Evolutionary conservation across 140 eudicot species (phyloP), one percentile per base, ranked within the genome.

Genomic region (Senecio squalidus): DNA sequence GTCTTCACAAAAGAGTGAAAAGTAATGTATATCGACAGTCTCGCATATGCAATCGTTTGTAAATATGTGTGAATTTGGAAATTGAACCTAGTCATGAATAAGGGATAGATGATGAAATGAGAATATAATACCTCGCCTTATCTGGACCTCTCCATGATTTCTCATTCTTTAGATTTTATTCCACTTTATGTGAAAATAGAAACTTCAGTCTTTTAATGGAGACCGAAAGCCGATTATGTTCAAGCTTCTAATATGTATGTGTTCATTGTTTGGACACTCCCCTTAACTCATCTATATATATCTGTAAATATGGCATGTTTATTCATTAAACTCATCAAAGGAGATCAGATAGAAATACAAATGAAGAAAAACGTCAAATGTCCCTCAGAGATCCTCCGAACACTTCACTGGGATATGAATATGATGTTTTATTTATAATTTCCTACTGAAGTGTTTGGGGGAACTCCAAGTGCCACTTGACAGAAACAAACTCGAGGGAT

Each of bases 381-480:
- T n/a, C n/a, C n/a, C n/a, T 63, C 5, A 21, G 59, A 48, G 38
- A n/a, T 60, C 59, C 59, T 63, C 6, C 23, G n/a, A 64, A 24
- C 43, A 64, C 53, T 64, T 64, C 70, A 64, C 26, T 38, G 53
- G 52, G 53, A 51, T n/a, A n/a, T n/a, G n/a, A n/a, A n/a, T n/a
- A n/a, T n/a, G n/a, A n/a, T 49, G 62, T 24, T 7, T 24, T 25
- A 16, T 36, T n/a, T n/a, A n/a, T n/a, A n/a, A n/a, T n/a, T n/a
- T n/a, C n/a, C n/a, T n/a, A n/a, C n/a, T n/a, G n/a, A n/a, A n/a
- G n/a, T n/a, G n/a, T n/a, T n/a, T n/a, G n/a, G n/a, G n/a, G n/a
- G n/a, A n/a, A n/a, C n/a, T 50, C 61, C 43, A 9, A n/a, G n/a
- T n/a, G n/a, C n/a, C n/a, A n/a, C n/a, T n/a, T n/a, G n/a, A n/a